phyloP scores from a whole-genome alignment of 805 yeast genomes.

The Metschnikowia shivogae region DNA sequence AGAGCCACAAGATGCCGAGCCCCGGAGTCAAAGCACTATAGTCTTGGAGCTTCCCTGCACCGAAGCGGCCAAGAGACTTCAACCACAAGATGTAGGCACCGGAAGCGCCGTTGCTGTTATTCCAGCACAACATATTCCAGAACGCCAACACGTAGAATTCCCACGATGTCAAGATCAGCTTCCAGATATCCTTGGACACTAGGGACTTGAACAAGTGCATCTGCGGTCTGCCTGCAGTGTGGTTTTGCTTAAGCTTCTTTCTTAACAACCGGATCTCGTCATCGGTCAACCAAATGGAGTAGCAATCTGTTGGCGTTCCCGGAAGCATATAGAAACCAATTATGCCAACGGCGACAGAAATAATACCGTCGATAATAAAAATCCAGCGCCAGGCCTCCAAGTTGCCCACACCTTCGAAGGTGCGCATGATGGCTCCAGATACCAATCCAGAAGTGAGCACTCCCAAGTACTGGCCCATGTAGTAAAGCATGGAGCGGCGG shows the following conservation, averaged over 20 bases:
- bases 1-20: constrained; percentile 38
- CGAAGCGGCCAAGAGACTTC: constrained; percentile 21
- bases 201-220: constrained; percentile 15
- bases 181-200: constrained; percentile 42
- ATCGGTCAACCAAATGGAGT: constrained; percentile 16
- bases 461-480: constrained; percentile 28
- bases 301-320: constrained; percentile 18
- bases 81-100: constrained; percentile 65
- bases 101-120: constrained; percentile 51
- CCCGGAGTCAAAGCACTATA: constrained; percentile 46
- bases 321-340: constrained; percentile 20
- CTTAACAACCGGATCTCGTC: constrained; percentile 34
- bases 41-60: constrained; percentile 32
- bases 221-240: constrained; percentile 18
- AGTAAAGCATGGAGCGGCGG: constrained; percentile 25
- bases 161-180: constrained; percentile 50
- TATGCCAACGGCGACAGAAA: constrained; percentile 15
- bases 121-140: constrained; percentile 59
- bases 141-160: constrained; percentile 54
- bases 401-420: constrained; percentile 12
- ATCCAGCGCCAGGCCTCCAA: constrained; percentile 19
- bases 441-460: constrained; percentile 26
- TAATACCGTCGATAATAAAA: constrained; percentile 16
- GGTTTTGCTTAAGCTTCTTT: constrained; percentile 18
- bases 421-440: constrained; percentile 20